Evolutionary conservation across 306 rosid genomes (phyloP).

Genomic region (Lupinus albus): DNA sequence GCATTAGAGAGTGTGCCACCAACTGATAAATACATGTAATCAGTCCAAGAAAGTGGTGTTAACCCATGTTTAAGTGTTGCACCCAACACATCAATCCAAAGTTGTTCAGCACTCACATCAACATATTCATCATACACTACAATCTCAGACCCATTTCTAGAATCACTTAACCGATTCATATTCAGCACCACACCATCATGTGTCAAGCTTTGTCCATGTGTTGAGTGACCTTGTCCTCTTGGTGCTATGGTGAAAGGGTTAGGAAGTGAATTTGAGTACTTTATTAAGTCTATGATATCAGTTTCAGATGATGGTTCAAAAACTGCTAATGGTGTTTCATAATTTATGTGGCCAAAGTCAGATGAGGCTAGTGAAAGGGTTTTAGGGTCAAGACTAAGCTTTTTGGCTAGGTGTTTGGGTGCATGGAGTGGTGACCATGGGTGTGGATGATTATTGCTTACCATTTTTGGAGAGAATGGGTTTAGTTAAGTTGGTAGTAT

Average conservation of each 20-base stretch:
- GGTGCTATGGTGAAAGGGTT: slow-evolving; percentile 51
- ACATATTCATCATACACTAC: not conserved
- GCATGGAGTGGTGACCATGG: slow-evolving; percentile 3
- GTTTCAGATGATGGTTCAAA: slow-evolving; percentile 42
- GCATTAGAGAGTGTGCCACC: slow-evolving; percentile 76
- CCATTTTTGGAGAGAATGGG: not conserved
- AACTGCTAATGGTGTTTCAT: slow-evolving; percentile 43
- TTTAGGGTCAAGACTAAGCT: not conserved
- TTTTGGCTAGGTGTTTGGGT: slow-evolving; percentile 19
- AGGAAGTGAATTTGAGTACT: slow-evolving; percentile 32
- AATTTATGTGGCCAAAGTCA: slow-evolving; percentile 51
- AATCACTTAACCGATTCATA: slow-evolving; percentile 43
- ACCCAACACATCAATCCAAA: not conserved
- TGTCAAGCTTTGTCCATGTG: slow-evolving; percentile 57
- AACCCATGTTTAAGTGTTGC: not conserved
- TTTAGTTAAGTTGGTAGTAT: not conserved
- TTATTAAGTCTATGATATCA: slow-evolving; percentile 47
- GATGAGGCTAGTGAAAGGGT: not conserved
- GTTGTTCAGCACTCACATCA: not conserved
- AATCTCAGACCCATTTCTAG: slow-evolving; percentile 31
- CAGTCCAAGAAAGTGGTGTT: slow-evolving; percentile 57
- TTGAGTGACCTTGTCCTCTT: slow-evolving; percentile 53
- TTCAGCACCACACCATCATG: slow-evolving; percentile 55
- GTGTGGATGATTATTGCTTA: not conserved
- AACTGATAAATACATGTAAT: slow-evolving; percentile 58